phyloP scores from a whole-genome alignment of 768 basidiomycete species.

The Suillus brevipes region DNA sequence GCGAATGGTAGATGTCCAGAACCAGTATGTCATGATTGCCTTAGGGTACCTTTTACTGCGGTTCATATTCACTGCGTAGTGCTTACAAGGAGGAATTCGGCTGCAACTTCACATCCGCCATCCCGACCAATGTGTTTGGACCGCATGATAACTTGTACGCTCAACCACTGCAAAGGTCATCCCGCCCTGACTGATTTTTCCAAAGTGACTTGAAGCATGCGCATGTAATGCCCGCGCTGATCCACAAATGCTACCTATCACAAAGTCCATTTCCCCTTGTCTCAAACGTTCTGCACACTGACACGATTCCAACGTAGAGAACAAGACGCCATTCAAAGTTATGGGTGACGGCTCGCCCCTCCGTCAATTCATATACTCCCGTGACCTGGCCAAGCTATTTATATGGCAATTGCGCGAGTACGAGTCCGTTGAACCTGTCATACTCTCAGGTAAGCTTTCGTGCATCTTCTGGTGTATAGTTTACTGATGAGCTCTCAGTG shows the following conservation, averaged over 20 bases:
- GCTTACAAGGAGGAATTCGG: slow-evolving; percentile 97
- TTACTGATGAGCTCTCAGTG: slow-evolving; percentile 44
- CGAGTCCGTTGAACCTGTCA: slow-evolving; percentile 89
- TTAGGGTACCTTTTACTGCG: neutral
- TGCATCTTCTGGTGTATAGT: neutral
- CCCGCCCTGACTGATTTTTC: slow-evolving; percentile 11
- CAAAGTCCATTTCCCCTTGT: slow-evolving; percentile 54
- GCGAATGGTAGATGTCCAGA: slow-evolving; percentile 92
- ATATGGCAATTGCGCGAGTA: slow-evolving; percentile 92
- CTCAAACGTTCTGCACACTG: neutral
- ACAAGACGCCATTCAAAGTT: slow-evolving; percentile 79
- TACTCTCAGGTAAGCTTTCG: slow-evolving; percentile 68
- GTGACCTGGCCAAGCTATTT: slow-evolving; percentile 92
- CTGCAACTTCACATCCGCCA: slow-evolving; percentile 92
- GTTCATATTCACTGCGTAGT: slow-evolving; percentile 38
- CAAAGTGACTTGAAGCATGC: slow-evolving; percentile 81
- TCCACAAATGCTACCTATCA: slow-evolving; percentile 91
- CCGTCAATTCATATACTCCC: slow-evolving; percentile 98
- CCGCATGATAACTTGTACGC: slow-evolving; percentile 89
- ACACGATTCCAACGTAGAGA: slow-evolving; percentile 51
- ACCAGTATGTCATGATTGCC: slow-evolving; percentile 60
- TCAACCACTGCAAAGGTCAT: neutral
- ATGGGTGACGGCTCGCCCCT: slow-evolving; percentile 89
- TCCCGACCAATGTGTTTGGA: slow-evolving; percentile 97
- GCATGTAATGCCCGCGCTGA: slow-evolving; percentile 92